These are phyloP conservation scores for Leccinum subrobustum DNA, from an alignment of 1,284 basidiomycete genomes.

Conservation along the genomic window DNA sequence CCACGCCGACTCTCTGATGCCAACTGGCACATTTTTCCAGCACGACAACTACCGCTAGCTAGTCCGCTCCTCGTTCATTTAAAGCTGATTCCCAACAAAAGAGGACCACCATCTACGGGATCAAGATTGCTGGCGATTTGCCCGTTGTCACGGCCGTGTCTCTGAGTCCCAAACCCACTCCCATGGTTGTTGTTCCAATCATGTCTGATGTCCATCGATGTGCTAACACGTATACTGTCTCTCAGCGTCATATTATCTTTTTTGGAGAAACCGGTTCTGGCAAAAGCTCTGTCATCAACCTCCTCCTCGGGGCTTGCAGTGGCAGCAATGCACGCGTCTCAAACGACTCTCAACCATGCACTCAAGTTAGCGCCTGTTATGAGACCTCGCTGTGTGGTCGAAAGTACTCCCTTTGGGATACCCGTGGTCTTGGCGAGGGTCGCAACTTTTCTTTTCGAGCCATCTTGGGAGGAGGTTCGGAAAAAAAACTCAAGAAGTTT, in stretches of 20 bases:
- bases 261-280: slow-evolving; percentile 30
- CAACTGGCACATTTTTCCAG: neutral
- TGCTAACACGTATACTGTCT: neutral
- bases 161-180: neutral
- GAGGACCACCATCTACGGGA: neutral
- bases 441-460: slow-evolving; percentile 2
- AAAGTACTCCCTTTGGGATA: slow-evolving; percentile 29
- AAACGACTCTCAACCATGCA: slow-evolving; percentile 22
- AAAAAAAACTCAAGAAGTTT: slow-evolving; percentile 21
- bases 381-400: slow-evolving; percentile 7
- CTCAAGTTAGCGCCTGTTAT: slow-evolving; percentile 16
- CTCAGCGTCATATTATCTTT: slow-evolving; percentile 23
- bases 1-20: neutral
- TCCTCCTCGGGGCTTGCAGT: slow-evolving; percentile 16
- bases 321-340: slow-evolving; percentile 16
- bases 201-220: neutral
- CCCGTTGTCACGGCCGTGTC: neutral
- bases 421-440: slow-evolving; percentile 28
- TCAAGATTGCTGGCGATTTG: neutral
- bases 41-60: neutral
- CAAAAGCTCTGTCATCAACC: slow-evolving; percentile 33
- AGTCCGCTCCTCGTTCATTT: neutral
- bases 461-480: slow-evolving; percentile 13
- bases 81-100: neutral
- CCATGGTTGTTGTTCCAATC: slow-evolving; percentile 17